phyloP scores from a whole-genome alignment of 129 eudicot genomes.

The Oenanthe sinensis region DNA sequence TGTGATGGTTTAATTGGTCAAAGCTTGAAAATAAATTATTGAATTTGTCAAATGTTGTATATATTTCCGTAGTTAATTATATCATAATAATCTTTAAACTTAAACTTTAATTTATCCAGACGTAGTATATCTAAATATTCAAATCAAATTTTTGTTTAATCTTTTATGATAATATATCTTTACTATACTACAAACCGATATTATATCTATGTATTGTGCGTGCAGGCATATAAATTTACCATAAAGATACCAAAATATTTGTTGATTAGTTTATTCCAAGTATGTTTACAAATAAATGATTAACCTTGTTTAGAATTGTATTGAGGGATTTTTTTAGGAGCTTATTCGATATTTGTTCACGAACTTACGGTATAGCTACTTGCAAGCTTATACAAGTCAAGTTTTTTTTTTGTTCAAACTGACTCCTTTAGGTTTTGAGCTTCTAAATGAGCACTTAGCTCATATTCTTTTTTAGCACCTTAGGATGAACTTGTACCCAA shows the following conservation, averaged over 20 bases:
- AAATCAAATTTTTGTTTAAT: not conserved
- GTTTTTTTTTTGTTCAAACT: no score
- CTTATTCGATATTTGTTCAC: not conserved
- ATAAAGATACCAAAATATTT: not conserved
- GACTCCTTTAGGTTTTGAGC: not conserved
- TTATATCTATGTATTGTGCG: not conserved
- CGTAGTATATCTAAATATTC: not conserved
- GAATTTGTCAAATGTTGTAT: not conserved
- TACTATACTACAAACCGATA: no score
- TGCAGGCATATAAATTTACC: no score
- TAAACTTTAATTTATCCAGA: not conserved
- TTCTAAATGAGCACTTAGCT: not conserved
- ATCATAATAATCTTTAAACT: not conserved
- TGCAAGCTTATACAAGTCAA: not conserved
- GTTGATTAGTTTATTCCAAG: not conserved
- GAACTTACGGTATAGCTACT: not conserved
- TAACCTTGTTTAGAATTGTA: not conserved
- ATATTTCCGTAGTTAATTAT: not conserved
- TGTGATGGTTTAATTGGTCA: not conserved
- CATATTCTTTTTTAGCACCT: no score
- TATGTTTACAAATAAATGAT: not conserved
- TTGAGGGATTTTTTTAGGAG: not conserved
- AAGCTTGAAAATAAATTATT: not conserved
- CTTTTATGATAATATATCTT: not conserved
- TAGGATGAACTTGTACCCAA: no score